Evolutionary conservation across 169 alveolate species (phyloP), one percentile per base, ranked within the genome.

Genomic region (Cryptosporidium xiaoi): DNA sequence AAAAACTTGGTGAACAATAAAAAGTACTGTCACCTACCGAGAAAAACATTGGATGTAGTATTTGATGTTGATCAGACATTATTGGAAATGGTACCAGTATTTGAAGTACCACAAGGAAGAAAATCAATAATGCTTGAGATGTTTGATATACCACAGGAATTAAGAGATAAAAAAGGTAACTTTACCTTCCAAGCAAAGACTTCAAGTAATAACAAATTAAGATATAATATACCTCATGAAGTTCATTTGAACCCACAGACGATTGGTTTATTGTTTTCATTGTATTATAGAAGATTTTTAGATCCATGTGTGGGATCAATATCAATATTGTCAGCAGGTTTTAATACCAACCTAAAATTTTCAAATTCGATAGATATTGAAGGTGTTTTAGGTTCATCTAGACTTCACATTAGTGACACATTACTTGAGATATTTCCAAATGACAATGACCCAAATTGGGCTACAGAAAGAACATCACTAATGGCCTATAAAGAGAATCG

Each of bases 241-340:
- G 71, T 77, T 0, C 87, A 77, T 36, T 33, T 77, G 13, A 77
- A 77, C 40, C 87, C 87, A 36, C 87, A 77, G 16, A 62, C 87
- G 10, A 62, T 77, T 40, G 87, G 87, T 18, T 66, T 77, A 5
- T 60, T 77, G 71, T 77, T 77, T 44, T 77, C 87, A n/a, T 18
- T 77, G 0, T 77, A 77, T 62, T 77, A 77, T 24, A 77, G 87
- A 60, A 77, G 71, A 24, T 60, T 77, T 40, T 31, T 77, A n/a
- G 87, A 77, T 48, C 87, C 87, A 10, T 77, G 87, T 77, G 71
- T 77, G 24, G 87, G 87, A 13, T 77, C 87, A 13, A 7, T 77
- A 29, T 36, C 71, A 10, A 60, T 77, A 27, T 29, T 77, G 24
- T 77, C 87, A 5, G 87, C 87, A 7, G 87, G 87, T 4, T 77